Evolutionary conservation across 2,329 filamentous ascomycete species (phyloP).

Genomic region (Aspergillus sp.): DNA sequence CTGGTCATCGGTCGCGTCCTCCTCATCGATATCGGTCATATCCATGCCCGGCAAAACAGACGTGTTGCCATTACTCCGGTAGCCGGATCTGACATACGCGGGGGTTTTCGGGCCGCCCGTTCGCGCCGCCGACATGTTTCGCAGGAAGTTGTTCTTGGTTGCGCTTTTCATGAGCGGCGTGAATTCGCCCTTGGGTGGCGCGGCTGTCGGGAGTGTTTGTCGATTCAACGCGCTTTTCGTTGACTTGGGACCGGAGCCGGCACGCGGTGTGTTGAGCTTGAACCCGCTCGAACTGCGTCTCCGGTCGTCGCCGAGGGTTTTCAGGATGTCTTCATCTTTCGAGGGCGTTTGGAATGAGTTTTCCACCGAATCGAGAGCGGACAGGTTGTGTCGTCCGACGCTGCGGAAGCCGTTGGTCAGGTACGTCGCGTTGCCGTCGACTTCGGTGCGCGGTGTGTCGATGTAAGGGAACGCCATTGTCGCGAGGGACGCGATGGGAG

Average conservation of each 20-base stretch:
- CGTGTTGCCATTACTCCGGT: slow-evolving; percentile 67
- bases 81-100: slow-evolving; percentile 59
- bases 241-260: slow-evolving; percentile 54
- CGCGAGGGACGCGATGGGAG: slow-evolving; percentile 17
- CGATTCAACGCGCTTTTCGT: slow-evolving; percentile 58
- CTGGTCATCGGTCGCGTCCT: slow-evolving; percentile 63
- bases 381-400: slow-evolving; percentile 39
- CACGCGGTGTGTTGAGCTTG: slow-evolving; percentile 71
- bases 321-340: slow-evolving; percentile 74
- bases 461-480: slow-evolving; percentile 68
- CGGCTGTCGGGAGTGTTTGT: slow-evolving; percentile 66
- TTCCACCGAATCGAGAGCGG: slow-evolving; percentile 75
- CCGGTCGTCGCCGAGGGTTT: slow-evolving; percentile 67
- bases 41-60: slow-evolving; percentile 73
- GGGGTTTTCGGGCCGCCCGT: slow-evolving; percentile 64
- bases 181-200: slow-evolving; percentile 68
- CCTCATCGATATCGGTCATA: slow-evolving; percentile 65
- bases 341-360: slow-evolving; percentile 80
- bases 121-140: slow-evolving; percentile 59
- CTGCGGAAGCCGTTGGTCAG: slow-evolving; percentile 65
- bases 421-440: slow-evolving; percentile 80
- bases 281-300: slow-evolving; percentile 51
- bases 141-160: slow-evolving; percentile 66
- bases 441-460: slow-evolving; percentile 79
- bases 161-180: slow-evolving; percentile 84